Base-by-base conservation (phyloP, 768 basidiomycete species). In the Russula virescens region DNA sequence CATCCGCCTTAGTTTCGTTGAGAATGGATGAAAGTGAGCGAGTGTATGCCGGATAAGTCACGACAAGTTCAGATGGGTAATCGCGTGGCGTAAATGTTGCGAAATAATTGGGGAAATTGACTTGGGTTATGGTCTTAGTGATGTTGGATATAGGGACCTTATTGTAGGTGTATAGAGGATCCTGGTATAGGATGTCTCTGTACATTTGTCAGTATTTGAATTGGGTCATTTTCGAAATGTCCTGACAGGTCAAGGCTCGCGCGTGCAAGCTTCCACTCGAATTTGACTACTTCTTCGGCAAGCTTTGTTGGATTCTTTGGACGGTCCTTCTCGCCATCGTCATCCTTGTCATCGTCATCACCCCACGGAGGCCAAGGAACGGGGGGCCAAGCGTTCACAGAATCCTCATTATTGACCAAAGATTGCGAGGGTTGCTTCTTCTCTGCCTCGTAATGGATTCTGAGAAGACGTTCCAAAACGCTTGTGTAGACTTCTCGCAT, bases 291-390 rank as follows among this genome's bases (percentile, higher is more conserved):
- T 31, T 82, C 75, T 65, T 81, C 81, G 0, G 94, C 88, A 8
- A 94, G 77, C 52, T 82, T 80, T 23, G 77, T 81, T 9, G 87
- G 83, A 60, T 79, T 78, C 59, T 82, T 76, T 0, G 79, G 81
- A 21, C 77, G 76, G 55, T 86, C 84, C 53, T 77, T 73, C 9
- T 70, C 72, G 31, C 80, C 77, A 19, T 75, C 73, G 40, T 79
- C 42, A 43, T 13, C 83, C 19, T 79, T 83, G 34, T 84, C 83
- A 19, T 79, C 83, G 34, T 85, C 84, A 26, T 75, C 84, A 47
- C 81, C 86, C 89, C 89, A 94, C 6, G 93, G 92, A 70, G 90
- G 88, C 88, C 88, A 88, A 18, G 88, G 86, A 87, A 88, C 86
- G 43, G 87, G 87, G 47, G 89, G 89, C 88, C 87, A 90, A 31